Conservation (phyloP, 2,329 filamentous ascomycete genomes). For the Neonectria magnoliae region DNA sequence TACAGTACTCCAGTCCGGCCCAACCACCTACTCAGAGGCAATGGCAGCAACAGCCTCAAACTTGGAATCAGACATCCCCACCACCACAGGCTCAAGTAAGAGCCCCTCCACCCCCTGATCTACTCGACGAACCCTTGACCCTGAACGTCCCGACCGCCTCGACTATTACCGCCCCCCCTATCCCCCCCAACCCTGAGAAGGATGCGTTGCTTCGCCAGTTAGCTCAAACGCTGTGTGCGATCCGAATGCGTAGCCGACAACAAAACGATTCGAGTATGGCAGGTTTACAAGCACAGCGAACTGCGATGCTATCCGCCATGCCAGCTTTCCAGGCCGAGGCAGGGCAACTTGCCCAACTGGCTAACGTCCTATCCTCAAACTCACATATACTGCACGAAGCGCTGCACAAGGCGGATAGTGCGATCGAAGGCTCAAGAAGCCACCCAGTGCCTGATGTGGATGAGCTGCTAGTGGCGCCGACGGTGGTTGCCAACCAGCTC, state of each 20-base stretch:
- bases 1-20: constrained; percentile 30
- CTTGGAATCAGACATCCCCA: constrained; percentile 41
- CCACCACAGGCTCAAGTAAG: constrained; percentile 34
- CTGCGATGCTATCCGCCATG: constrained; percentile 77
- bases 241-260: constrained; percentile 73
- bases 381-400: constrained; percentile 80
- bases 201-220: constrained; percentile 85
- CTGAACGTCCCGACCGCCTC: constrained; percentile 60
- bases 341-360: constrained; percentile 74
- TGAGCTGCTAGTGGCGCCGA: constrained; percentile 91
- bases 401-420: constrained; percentile 79
- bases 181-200: constrained; percentile 95
- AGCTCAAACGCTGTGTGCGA: constrained; percentile 73
- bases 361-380: constrained; percentile 78
- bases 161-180: constrained; percentile 77
- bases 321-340: constrained; percentile 78
- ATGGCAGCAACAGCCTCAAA: constrained; percentile 41
- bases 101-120: constrained; percentile 57
- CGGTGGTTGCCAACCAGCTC: constrained; percentile 90
- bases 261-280: constrained; percentile 80
- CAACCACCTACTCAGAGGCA: constrained; percentile 36
- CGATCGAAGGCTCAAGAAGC: constrained; percentile 77
- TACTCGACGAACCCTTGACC: constrained; percentile 66
- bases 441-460: constrained; percentile 82
- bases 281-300: constrained; percentile 81